Conservation (phyloP, 768 basidiomycete species). For the Leccinum rimulosum region DNA sequence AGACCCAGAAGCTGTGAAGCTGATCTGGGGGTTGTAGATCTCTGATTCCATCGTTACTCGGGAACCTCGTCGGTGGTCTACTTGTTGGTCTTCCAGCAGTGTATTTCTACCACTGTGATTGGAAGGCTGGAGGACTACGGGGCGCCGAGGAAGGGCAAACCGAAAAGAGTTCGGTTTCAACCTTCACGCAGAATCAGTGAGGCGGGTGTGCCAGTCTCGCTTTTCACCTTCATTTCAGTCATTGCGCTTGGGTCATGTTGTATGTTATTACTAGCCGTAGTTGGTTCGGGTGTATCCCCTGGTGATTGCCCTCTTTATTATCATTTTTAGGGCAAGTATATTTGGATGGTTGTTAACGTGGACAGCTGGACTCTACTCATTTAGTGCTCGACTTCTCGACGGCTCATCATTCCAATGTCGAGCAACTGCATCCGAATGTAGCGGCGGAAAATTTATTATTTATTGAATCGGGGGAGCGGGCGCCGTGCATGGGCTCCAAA, state of each 20-base stretch:
- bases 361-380: not conserved
- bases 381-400: not conserved
- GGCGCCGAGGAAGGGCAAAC: slow-evolving; percentile 37
- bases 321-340: not conserved
- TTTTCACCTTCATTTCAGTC: not conserved
- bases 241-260: not conserved
- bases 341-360: not conserved
- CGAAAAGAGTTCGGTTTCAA: slow-evolving; percentile 10
- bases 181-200: slow-evolving; percentile 7
- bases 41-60: slow-evolving; percentile 60
- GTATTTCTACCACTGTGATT: slow-evolving; percentile 62
- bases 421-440: not conserved
- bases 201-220: not conserved
- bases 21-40: slow-evolving; percentile 37
- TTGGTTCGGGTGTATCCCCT: not conserved
- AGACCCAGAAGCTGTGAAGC: not conserved
- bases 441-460: not conserved
- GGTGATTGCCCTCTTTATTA: not conserved
- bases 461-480: not conserved
- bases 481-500: not conserved
- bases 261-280: not conserved
- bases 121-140: slow-evolving; percentile 37
- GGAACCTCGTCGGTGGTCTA: slow-evolving; percentile 65
- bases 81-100: slow-evolving; percentile 62
- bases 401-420: not conserved